phyloP scores from a whole-genome alignment of 2,329 filamentous ascomycete species.

The Botrytis byssoidea region DNA sequence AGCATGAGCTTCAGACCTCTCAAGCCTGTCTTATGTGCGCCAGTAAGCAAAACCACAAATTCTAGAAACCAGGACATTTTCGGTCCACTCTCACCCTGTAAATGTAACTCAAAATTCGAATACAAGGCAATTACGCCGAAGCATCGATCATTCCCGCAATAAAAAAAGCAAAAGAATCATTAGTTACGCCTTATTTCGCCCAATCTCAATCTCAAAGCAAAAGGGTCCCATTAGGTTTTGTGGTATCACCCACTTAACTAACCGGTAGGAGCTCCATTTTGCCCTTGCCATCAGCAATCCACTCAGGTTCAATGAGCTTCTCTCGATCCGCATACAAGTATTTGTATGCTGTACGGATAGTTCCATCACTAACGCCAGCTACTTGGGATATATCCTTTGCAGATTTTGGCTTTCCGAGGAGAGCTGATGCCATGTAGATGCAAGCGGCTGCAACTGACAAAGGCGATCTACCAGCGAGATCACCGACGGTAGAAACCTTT shows the following conservation, averaged over 20 bases:
- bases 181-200: conserved; percentile 4
- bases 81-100: conserved; percentile 25
- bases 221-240: conserved; percentile 10
- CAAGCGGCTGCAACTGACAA: conserved; percentile 91
- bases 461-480: conserved; percentile 84
- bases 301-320: conserved; percentile 70
- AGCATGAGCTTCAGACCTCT: conserved; percentile 16
- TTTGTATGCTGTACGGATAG: conserved; percentile 94
- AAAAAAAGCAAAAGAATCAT: conserved; percentile 24
- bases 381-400: conserved; percentile 85
- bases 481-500: conserved; percentile 72
- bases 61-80: conserved; percentile 16
- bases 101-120: conserved; percentile 26
- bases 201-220: conserved; percentile 13
- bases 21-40: conserved; percentile 19
- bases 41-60: conserved; percentile 21
- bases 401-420: conserved; percentile 74
- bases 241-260: conserved; percentile 38
- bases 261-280: conserved; percentile 68
- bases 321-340: conserved; percentile 75
- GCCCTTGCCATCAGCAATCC: conserved; percentile 69
- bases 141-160: conserved; percentile 24
- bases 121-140: conserved; percentile 21
- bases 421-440: conserved; percentile 91
- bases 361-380: conserved; percentile 91